phyloP scores from a whole-genome alignment of 2,329 filamentous ascomycete species.

The Bisporella sp. region DNA sequence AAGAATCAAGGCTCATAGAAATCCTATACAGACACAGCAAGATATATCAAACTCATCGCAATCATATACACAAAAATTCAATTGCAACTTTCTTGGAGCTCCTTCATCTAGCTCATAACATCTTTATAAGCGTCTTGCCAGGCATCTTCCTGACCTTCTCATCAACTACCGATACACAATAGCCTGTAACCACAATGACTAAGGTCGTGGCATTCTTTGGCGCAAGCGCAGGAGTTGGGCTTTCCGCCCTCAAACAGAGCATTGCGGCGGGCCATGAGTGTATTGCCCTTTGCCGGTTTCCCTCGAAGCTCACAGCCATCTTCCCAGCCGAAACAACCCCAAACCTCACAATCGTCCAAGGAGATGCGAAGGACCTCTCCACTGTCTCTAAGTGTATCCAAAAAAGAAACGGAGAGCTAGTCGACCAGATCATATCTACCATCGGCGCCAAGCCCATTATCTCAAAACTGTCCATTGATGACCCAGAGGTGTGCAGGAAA shows the following conservation, averaged over 20 bases:
- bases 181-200: too few species aligned
- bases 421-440: background rate
- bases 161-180: too few species aligned
- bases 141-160: too few species aligned
- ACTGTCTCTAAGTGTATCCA: constrained; percentile 32
- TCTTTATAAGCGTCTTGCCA: too few species aligned
- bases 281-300: constrained; percentile 37
- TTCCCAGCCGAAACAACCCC: constrained; percentile 19
- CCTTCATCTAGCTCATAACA: too few species aligned
- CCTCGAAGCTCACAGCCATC: constrained; percentile 39
- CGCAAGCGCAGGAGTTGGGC: constrained; percentile 41
- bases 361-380: constrained; percentile 38
- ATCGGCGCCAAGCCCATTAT: background rate
- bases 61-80: too few species aligned
- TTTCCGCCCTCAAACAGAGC: constrained; percentile 37
- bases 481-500: background rate
- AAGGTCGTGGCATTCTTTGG: constrained; percentile 34
- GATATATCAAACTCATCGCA: too few species aligned
- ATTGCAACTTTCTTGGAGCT: too few species aligned
- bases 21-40: too few species aligned
- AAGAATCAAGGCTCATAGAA: too few species aligned
- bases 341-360: constrained; percentile 38
- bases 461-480: background rate
- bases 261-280: constrained; percentile 40
- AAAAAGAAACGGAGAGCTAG: constrained; percentile 6